These are phyloP conservation scores for Xanthoconium stramineum DNA, from an alignment of 768 basidiomycete species.

Conservation along the genomic window DNA sequence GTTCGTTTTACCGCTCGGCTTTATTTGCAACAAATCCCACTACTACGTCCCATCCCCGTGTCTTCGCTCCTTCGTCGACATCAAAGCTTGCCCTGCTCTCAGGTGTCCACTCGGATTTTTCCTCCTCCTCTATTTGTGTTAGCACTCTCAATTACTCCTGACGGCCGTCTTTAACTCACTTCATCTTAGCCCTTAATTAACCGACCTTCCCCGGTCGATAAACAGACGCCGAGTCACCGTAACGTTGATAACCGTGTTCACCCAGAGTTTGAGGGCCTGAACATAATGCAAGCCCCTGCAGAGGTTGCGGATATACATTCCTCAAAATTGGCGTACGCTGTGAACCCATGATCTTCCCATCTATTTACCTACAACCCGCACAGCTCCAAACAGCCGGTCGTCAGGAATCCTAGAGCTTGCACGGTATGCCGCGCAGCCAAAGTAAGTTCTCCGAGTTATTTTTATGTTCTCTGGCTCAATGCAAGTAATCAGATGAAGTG, in stretches of 20 bases:
- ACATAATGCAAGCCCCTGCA: slow-evolving; percentile 29
- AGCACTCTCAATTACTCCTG: slow-evolving; percentile 1
- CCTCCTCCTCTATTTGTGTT: not conserved
- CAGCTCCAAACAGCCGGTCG: slow-evolving; percentile 43
- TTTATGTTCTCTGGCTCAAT: slow-evolving; percentile 16
- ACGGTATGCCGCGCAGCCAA: slow-evolving; percentile 85
- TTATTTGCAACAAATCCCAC: slow-evolving; percentile 41
- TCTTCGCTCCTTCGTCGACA: slow-evolving; percentile 31
- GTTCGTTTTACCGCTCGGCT: slow-evolving; percentile 37
- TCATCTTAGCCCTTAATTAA: slow-evolving; percentile 38
- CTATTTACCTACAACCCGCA: slow-evolving; percentile 7
- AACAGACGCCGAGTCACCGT: slow-evolving; percentile 40
- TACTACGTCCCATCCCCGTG: slow-evolving; percentile 29
- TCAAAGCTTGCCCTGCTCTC: slow-evolving; percentile 17
- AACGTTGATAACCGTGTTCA: slow-evolving; percentile 37
- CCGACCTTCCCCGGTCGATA: slow-evolving; percentile 40
- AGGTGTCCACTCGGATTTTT: slow-evolving; percentile 2
- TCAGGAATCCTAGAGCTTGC: slow-evolving; percentile 62
- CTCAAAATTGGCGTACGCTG: slow-evolving; percentile 28
- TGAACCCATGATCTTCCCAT: slow-evolving; percentile 4
- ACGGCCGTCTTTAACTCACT: slow-evolving; percentile 14
- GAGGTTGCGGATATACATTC: slow-evolving; percentile 30
- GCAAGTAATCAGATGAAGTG: slow-evolving; percentile 72
- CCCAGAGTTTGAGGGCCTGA: slow-evolving; percentile 12
- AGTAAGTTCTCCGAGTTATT: slow-evolving; percentile 37